Conservation (phyloP, 2,329 filamentous ascomycete genomes). For the Xylariales sp. region DNA sequence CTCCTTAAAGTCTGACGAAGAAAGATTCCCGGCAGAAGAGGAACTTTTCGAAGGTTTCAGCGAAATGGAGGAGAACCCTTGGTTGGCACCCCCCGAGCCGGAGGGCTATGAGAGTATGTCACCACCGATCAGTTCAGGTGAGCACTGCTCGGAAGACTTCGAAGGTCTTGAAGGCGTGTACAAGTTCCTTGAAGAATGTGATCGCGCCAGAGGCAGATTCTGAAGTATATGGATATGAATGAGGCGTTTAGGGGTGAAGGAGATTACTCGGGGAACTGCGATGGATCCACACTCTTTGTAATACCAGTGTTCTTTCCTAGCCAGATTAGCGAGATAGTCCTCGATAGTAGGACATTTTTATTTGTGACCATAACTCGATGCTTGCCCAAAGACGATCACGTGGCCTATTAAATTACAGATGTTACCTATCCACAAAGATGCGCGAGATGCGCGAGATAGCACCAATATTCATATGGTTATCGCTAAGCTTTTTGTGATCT, state of each 20-base stretch:
- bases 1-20: constrained; percentile 39
- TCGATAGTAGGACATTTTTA: not conserved
- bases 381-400: not conserved
- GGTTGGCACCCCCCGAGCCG: constrained; percentile 40
- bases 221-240: too few relatives aligned
- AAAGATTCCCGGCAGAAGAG: constrained; percentile 27
- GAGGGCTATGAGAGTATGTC: constrained; percentile 48
- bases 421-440: too few relatives aligned
- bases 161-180: constrained; percentile 55
- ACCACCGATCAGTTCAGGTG: constrained; percentile 38
- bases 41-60: constrained; percentile 32
- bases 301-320: not conserved
- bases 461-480: too few relatives aligned
- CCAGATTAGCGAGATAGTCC: not conserved
- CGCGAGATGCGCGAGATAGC: too few relatives aligned
- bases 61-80: constrained; percentile 42
- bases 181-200: constrained; percentile 54
- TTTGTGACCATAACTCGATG: not conserved
- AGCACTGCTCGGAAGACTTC: constrained; percentile 42
- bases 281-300: constrained; percentile 7
- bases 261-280: not conserved
- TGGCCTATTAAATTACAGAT: too few relatives aligned
- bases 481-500: too few relatives aligned
- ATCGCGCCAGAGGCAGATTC: constrained; percentile 29
- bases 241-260: too few relatives aligned